These are phyloP conservation scores for Leucosporidium yakuticum DNA, from an alignment of 768 basidiomycete species.

Conservation along the genomic window DNA sequence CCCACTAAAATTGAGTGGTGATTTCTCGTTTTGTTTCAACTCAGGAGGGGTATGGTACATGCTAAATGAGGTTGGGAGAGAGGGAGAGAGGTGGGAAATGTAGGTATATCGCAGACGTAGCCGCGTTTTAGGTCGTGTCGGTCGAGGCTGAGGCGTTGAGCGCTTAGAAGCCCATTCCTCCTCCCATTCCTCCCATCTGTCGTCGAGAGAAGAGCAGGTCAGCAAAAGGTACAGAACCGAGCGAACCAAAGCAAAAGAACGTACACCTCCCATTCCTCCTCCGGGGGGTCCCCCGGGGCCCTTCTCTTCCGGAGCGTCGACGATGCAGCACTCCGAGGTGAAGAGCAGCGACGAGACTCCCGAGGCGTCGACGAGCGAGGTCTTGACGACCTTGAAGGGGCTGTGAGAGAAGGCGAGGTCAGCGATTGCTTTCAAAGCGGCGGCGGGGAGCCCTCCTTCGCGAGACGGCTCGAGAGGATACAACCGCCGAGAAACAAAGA, in stretches of 20 bases:
- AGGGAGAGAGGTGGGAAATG: background rate
- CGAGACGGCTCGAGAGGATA: conserved; percentile 15
- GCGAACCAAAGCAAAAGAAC: background rate
- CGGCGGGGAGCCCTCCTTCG: background rate
- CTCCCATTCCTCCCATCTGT: background rate
- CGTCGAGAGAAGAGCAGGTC: no score
- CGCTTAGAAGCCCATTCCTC: conserved; percentile 6
- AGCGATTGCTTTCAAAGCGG: background rate
- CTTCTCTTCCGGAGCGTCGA: conserved; percentile 72
- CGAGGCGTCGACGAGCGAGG: conserved; percentile 80
- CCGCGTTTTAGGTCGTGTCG: background rate
- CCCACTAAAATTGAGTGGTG: background rate
- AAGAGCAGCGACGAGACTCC: conserved; percentile 92
- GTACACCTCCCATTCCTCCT: conserved; percentile 50
- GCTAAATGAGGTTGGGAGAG: no score
- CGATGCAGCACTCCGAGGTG: conserved; percentile 85
- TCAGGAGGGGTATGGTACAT: no score
- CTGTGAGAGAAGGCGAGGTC: background rate
- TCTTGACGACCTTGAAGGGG: conserved; percentile 90
- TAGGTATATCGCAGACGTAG: background rate
- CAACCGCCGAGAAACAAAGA: no score
- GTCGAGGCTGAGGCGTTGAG: background rate
- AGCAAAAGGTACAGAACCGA: background rate
- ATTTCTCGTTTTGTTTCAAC: background rate
- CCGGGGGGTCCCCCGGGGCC: conserved; percentile 45